These are phyloP conservation scores for Fraxinus anomala DNA, from an alignment of 257 asterid species.

Conservation along the genomic window DNA sequence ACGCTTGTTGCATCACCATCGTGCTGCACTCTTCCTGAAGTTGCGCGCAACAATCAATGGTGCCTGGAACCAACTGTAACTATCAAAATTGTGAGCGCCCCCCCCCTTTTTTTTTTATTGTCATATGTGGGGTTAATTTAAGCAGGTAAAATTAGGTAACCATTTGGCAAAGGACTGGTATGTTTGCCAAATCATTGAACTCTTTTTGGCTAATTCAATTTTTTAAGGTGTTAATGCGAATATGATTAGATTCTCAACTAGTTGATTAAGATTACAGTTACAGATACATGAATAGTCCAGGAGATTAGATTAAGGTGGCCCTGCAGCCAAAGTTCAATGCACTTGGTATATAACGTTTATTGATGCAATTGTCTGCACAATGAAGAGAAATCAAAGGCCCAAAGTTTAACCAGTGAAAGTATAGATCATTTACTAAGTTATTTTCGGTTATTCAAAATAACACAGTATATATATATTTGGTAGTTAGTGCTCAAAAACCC, in stretches of 20 bases:
- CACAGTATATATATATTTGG: no score
- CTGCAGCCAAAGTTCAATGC: no score
- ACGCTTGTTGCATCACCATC: not conserved
- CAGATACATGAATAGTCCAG: conserved; percentile 13
- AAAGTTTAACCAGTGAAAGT: no score
- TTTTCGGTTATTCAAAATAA: no score
- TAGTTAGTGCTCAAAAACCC: no score
- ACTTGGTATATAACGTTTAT: no score
- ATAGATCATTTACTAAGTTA: no score
- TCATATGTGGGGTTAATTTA: not conserved
- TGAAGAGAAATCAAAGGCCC: no score
- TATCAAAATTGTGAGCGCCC: not conserved
- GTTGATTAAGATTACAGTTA: conserved; percentile 11
- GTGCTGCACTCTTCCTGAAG: not conserved
- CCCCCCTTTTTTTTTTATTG: no score
- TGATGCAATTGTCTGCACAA: no score
- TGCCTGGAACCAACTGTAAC: not conserved
- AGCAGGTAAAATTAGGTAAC: conserved; percentile 29
- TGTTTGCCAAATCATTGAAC: not conserved
- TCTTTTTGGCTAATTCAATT: conserved; percentile 1
- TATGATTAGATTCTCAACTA: conserved; percentile 35
- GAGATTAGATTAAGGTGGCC: not conserved
- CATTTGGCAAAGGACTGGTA: not conserved
- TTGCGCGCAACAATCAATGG: not conserved
- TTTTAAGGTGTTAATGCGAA: conserved; percentile 27